These are phyloP conservation scores for Wickerhamiella bombiphila DNA, from an alignment of 805 yeast species.

Conservation along the genomic window DNA sequence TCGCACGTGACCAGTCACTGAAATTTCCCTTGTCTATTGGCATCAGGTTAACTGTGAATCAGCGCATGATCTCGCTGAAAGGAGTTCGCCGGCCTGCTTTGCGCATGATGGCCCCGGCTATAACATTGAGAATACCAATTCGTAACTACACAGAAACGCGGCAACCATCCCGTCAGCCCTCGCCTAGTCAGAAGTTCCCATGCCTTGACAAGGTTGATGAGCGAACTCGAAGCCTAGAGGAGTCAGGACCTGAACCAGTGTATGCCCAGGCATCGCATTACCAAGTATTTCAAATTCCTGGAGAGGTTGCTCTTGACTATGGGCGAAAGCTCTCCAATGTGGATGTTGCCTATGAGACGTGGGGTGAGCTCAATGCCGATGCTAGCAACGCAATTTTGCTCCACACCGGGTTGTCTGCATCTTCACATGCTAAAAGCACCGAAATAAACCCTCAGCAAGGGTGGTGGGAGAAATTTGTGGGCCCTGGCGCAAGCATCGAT, in stretches of 20 bases:
- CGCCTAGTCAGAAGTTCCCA: constrained; percentile 40
- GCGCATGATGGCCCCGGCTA: no score
- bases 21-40: no score
- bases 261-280: constrained; percentile 63
- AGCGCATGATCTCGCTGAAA: no score
- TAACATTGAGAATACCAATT: no score
- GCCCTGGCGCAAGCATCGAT: constrained; percentile 64
- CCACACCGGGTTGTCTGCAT: constrained; percentile 86
- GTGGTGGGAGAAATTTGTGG: constrained; percentile 95
- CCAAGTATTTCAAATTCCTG: constrained; percentile 29
- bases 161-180: background rate
- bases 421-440: constrained; percentile 85
- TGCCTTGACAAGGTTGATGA: constrained; percentile 66
- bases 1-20: no score
- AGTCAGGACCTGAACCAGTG: constrained; percentile 74
- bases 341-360: constrained; percentile 81
- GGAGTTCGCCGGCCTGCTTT: no score
- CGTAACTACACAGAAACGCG: no score
- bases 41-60: no score
- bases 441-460: constrained; percentile 54
- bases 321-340: constrained; percentile 66
- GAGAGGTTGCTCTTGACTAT: constrained; percentile 52
- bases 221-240: constrained; percentile 25
- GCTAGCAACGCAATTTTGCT: constrained; percentile 61
- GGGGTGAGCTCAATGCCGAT: constrained; percentile 60